Evolutionary conservation across 768 basidiomycete genomes (phyloP), one percentile per base, ranked within the genome.

Genomic region (Boletus huronensis): DNA sequence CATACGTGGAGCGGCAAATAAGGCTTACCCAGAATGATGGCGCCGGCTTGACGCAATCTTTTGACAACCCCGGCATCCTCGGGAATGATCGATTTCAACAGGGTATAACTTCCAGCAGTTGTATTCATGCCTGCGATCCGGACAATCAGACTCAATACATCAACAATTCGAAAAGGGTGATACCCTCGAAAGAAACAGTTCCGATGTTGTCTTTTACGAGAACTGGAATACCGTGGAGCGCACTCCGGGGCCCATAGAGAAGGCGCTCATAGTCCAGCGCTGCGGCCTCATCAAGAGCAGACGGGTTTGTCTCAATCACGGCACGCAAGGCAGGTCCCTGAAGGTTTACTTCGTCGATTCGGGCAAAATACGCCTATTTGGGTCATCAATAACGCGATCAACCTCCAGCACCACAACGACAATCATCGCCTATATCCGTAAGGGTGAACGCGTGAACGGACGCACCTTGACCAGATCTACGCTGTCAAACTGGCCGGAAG

Each of bases 291-390:
- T 44, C 38, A 19, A 77, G 55, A 6, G 75, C 76, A 21, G 62
- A 67, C 0, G 75, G 72, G 48, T 74, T 78, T 6, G 64, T 70
- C 54, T 76, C 72, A 19, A 78, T 65, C 17, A 77, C 70, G 1
- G 76, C 76, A n/a, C 70, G 74, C 16, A 77, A 53, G 3, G 26
- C 55, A 3, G 75, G 67, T 2, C 74, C 74, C 39, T 72, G 55
- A 14, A 70, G 52, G 59, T 78, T 78, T 16, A 77, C 76, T 64
- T 78, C 76, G 19, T 72, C 68, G 41, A 78, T 78, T 16, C 76
- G 70, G 17, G 71, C 65, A 43, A 77, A 63, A 54, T 78, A 77
- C 1, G 76, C 73, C 75, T 76, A 39, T 61, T 50, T 43, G 21
- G 32, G 36, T 34, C 25, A 34, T 28, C 23, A 31, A 42, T 14